Conservation (phyloP, 1,284 basidiomycete genomes). For the Rugiboletus extremiorientalis region DNA sequence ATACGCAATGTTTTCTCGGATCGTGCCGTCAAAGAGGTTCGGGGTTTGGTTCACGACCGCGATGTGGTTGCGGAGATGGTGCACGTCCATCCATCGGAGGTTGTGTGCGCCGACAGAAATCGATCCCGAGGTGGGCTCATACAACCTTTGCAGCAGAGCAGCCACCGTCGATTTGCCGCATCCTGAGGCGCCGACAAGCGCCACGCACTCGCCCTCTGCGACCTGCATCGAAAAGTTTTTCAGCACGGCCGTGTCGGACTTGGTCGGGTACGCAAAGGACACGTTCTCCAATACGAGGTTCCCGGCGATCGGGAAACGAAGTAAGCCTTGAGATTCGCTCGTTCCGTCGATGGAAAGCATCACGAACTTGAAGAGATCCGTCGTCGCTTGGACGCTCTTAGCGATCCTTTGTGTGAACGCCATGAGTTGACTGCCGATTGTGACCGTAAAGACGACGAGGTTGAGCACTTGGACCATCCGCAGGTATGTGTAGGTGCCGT, state of each 20-base stretch:
- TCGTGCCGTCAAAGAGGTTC: conserved; percentile 82
- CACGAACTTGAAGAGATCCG: conserved; percentile 73
- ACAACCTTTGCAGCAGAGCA: conserved; percentile 80
- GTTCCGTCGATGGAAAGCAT: conserved; percentile 56
- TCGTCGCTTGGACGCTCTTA: conserved; percentile 78
- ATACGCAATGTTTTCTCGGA: conserved; percentile 87
- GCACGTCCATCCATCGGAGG: conserved; percentile 59
- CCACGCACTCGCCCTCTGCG: conserved; percentile 76
- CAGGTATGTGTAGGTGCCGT: conserved; percentile 82
- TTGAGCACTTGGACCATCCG: conserved; percentile 90
- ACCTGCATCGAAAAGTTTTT: conserved; percentile 65
- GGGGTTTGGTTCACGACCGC: conserved; percentile 86
- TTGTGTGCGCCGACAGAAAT: conserved; percentile 58
- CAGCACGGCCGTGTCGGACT: conserved; percentile 73
- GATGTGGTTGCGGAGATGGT: conserved; percentile 79
- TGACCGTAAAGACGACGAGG: conserved; percentile 90
- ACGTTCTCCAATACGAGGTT: conserved; percentile 71
- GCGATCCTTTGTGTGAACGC: conserved; percentile 82
- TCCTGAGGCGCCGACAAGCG: conserved; percentile 86
- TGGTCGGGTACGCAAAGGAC: conserved; percentile 80
- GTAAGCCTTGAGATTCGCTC: conserved; percentile 66
- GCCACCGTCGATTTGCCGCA: conserved; percentile 90
- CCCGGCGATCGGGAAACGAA: conserved; percentile 70
- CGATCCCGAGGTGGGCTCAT: conserved; percentile 70
- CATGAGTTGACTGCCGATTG: conserved; percentile 88